phyloP scores from a whole-genome alignment of 441 rosid species.

The Populus hybrid region DNA sequence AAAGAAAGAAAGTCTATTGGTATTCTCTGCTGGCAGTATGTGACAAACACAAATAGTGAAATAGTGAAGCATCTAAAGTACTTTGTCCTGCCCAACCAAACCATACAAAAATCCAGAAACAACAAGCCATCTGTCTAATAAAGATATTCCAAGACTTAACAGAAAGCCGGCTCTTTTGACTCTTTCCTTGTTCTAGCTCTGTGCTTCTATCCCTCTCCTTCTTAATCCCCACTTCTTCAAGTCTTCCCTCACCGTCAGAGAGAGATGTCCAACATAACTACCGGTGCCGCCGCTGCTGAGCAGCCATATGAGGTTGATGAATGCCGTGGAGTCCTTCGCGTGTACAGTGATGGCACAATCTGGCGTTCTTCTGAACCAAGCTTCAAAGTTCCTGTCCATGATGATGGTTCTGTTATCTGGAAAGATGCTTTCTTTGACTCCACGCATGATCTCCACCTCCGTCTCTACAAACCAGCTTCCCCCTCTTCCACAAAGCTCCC shows the following conservation, averaged over 20 bases:
- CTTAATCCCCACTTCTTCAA: constrained; percentile 6
- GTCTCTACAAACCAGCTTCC: constrained; percentile 44
- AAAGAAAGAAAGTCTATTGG: neutral
- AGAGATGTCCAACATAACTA: constrained; percentile 26
- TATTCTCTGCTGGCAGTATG: neutral
- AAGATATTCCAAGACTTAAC: neutral
- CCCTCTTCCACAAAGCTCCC: constrained; percentile 42
- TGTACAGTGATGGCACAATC: constrained; percentile 55
- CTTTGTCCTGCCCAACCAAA: neutral
- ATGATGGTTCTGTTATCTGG: constrained; percentile 48
- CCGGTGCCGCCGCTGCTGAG: neutral
- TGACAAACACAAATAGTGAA: neutral
- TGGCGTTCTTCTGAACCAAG: constrained; percentile 51
- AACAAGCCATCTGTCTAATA: neutral
- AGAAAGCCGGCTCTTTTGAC: constrained; percentile 22
- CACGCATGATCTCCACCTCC: constrained; percentile 32
- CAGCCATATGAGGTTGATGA: constrained; percentile 42
- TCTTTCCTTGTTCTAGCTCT: constrained; percentile 22
- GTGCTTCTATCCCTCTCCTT: neutral
- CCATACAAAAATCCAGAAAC: too few species aligned
- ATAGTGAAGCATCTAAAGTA: neutral
- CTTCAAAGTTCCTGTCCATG: constrained; percentile 38
- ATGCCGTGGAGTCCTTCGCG: constrained; percentile 59
- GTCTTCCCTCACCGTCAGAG: neutral
- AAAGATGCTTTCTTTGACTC: constrained; percentile 46